Evolutionary conservation across 345 rosid genomes (phyloP), one percentile per base, ranked within the genome.

Genomic region (Reutealis trisperma): DNA sequence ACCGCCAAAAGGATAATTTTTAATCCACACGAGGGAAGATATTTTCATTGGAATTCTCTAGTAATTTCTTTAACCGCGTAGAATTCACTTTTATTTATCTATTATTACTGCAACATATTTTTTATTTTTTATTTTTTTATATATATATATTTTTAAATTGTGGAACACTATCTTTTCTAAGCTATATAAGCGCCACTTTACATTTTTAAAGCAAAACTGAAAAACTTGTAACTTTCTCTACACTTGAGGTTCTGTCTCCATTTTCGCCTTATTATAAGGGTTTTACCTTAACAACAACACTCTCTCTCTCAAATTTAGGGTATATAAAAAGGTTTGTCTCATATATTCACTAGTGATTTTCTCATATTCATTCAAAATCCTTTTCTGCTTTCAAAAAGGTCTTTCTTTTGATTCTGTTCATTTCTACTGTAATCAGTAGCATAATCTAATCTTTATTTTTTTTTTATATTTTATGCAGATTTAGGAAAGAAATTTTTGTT

Each of bases 1-100:
- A 80, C 83, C 77, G 80, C 83, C 74, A 68, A 61, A 69, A 13
- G 49, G 75, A 73, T 73, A 73, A 79, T 4, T 16, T 58, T 45
- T 22, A 71, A 24, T 14, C 60, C 44, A 0, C 75, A 57, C 66
- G 15, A 11, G 41, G 32, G 63, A n/a, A 5, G 19, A 32, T 32
- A 6, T 30, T 19, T 30, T 42, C 30, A 10, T 8, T 19, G 76
- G 83, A 80, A 80, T 21, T 25, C 71, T 70, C 83, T 71, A 75
- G 78, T 63, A 27, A 15, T 70, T 80, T 80, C 79, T 57, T 45
- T 37, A 77, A 70, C 60, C 62, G 71, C 63, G 58, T 65, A 4
- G 8, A 55, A 14, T 70, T 70, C 51, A 30, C 44, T 27, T 70
- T 52, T 47, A 24, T 24, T 21, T 22, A 49, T 24, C 9, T 54